Percentiles rank a stretch among this genome's conserved stretches.
Conservation (phyloP, 2,329 filamentous ascomycete species). For the Anthostomella pinea region DNA sequence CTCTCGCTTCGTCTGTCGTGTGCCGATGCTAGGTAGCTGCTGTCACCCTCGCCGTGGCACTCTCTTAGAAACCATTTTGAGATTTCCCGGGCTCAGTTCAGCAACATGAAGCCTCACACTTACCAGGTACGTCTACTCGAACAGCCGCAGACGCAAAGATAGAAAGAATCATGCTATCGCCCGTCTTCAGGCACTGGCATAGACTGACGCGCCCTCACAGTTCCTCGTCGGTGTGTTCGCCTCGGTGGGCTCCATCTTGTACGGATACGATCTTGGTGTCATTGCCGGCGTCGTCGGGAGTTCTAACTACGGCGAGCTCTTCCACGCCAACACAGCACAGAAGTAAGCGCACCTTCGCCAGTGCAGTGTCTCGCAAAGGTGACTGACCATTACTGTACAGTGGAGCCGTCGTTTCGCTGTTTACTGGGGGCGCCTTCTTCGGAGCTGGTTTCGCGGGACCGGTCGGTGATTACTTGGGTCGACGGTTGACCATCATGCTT, state of each 20-base stretch:
- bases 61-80: not conserved
- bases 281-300: slow-evolving; percentile 52
- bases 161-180: too few species aligned
- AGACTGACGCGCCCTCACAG: slow-evolving; percentile 30
- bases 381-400: slow-evolving; percentile 31
- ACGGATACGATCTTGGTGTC: slow-evolving; percentile 54
- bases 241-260: slow-evolving; percentile 53
- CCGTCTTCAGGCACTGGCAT: too few species aligned
- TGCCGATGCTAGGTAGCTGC: not conserved
- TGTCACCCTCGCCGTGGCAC: not conserved
- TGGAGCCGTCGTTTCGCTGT: slow-evolving; percentile 72
- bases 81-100: not conserved
- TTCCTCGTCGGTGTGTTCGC: slow-evolving; percentile 54
- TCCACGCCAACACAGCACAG: slow-evolving; percentile 37
- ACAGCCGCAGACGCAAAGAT: too few species aligned
- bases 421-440: slow-evolving; percentile 68
- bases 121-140: slow-evolving; percentile 25
- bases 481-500: slow-evolving; percentile 65
- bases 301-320: slow-evolving; percentile 39
- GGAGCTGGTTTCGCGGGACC: slow-evolving; percentile 59
- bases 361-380: slow-evolving; percentile 5
- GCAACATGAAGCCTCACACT: slow-evolving; percentile 29
- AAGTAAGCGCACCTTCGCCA: slow-evolving; percentile 29
- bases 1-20: not conserved
- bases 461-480: slow-evolving; percentile 56